Evolutionary conservation across 2,329 filamentous ascomycete species (phyloP), one percentile per base, ranked within the genome.

Genomic region (Leptodontidium sp.): DNA sequence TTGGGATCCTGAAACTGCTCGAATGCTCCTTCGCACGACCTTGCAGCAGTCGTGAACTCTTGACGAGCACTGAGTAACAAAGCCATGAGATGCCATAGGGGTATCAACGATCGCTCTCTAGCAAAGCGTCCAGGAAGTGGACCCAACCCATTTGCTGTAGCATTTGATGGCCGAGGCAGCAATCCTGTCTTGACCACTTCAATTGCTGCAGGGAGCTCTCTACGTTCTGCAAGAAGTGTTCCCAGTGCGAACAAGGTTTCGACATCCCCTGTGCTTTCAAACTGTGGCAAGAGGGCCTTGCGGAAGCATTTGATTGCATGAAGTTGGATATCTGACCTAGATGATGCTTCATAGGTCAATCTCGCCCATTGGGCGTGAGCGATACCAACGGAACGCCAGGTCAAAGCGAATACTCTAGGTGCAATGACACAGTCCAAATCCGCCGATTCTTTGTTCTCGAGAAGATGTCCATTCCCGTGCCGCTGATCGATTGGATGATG

Each of bases 11-110:
- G 89, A 75, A 97, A 97, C 77, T 97, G 93, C 73, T 97, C 94
- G 77, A 98, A 92, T 3, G 94, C 94, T 32, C 93, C 94, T 77
- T 97, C 93, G 74, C 94, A 98, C 40, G 94, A 91, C 75, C 91
- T 90, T 35, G 88, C 87, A 1, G 96, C 94, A 79, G 92, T 91
- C 61, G 88, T 83, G 75, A 92, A 97, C 71, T 98, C 94, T 73
- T 97, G 92, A 72, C 92, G 90, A 0, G 94, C 93, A 73, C 93
- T 97, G 38, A 98, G 82, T 26, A 98, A 84, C 29, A 99, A 84
- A 0, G 93, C 91, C 58, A 99, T 85, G 17, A 99, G 85, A 82
- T 99, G 96, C 94, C 96, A 98, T 29, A 98, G 81, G 2, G 94
- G 91, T 29, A 98, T 89, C 43, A 90, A 80, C 7, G 87, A 85